Conservation (phyloP, 2,329 filamentous ascomycete genomes). For the Alternaria brassicicola region DNA sequence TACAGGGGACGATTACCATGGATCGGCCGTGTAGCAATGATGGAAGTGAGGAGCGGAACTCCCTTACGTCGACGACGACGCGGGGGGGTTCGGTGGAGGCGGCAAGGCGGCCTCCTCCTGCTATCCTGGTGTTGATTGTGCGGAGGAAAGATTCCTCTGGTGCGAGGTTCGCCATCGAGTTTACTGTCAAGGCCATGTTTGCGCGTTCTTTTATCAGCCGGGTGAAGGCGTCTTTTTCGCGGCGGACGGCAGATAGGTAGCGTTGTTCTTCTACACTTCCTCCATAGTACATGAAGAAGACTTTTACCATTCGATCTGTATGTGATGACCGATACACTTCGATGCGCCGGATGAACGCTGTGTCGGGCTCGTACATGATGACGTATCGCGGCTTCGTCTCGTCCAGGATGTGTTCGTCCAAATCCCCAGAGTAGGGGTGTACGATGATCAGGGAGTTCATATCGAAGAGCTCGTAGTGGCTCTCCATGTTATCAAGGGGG, state of each 20-base stretch:
- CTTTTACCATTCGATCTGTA: slow-evolving; percentile 82
- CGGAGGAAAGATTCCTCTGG: slow-evolving; percentile 91
- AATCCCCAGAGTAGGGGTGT: slow-evolving; percentile 92
- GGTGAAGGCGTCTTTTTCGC: slow-evolving; percentile 96
- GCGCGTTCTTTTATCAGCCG: slow-evolving; percentile 93
- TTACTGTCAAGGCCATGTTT: slow-evolving; percentile 86
- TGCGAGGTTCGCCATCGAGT: slow-evolving; percentile 69
- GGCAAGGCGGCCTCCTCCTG: slow-evolving; percentile 82
- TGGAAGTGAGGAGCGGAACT: slow-evolving; percentile 91
- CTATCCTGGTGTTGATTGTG: slow-evolving; percentile 95
- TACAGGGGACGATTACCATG: slow-evolving; percentile 89
- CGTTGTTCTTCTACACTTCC: slow-evolving; percentile 94
- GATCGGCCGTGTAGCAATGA: slow-evolving; percentile 88
- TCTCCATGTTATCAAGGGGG: slow-evolving; percentile 87
- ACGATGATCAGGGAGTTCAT: slow-evolving; percentile 88
- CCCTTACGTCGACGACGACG: slow-evolving; percentile 92
- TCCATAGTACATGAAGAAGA: slow-evolving; percentile 97
- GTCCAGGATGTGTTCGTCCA: slow-evolving; percentile 95
- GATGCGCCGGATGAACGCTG: slow-evolving; percentile 89
- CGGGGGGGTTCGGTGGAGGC: slow-evolving; percentile 87
- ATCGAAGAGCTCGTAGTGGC: slow-evolving; percentile 88
- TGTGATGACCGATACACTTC: slow-evolving; percentile 97
- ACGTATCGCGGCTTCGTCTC: slow-evolving; percentile 93
- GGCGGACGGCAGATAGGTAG: slow-evolving; percentile 85
- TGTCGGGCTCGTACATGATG: slow-evolving; percentile 97